These are phyloP conservation scores for Stenogyne calaminthoides DNA, from an alignment of 305 asterid species.

Conservation along the genomic window DNA sequence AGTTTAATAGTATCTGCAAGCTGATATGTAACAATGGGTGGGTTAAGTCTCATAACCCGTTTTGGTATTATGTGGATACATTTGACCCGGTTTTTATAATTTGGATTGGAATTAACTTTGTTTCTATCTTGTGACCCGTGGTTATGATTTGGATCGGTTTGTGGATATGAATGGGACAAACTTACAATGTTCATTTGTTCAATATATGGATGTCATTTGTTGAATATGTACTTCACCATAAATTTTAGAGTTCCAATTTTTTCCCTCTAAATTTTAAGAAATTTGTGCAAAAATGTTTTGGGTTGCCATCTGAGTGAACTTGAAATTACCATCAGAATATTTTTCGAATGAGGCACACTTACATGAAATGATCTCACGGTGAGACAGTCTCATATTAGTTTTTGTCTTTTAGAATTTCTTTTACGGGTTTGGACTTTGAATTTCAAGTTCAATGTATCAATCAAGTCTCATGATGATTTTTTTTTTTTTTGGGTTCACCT, in stretches of 20 bases:
- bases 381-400: too few species aligned
- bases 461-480: too few species aligned
- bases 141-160: conserved; percentile 27
- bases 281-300: too few species aligned
- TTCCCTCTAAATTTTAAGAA: too few species aligned
- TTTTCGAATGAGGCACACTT: too few species aligned
- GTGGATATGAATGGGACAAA: not conserved
- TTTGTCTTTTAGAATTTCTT: too few species aligned
- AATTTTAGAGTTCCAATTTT: not conserved
- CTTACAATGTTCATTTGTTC: not conserved
- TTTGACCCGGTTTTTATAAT: conserved; percentile 20
- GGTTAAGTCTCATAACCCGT: conserved; percentile 25
- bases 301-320: too few species aligned
- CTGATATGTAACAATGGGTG: conserved; percentile 45
- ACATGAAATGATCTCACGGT: too few species aligned
- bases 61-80: conserved; percentile 30
- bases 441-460: too few species aligned
- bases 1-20: conserved; percentile 41
- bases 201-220: not conserved
- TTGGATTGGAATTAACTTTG: conserved; percentile 16
- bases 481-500: too few species aligned
- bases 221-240: not conserved
- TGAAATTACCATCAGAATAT: too few species aligned
- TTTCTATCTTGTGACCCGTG: not conserved
- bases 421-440: too few species aligned